Percentiles rank a stretch among this genome's conserved stretches.
These are phyloP conservation scores for Gossypium armourianum DNA, from an alignment of 441 rosid genomes.

Conservation along the genomic window DNA sequence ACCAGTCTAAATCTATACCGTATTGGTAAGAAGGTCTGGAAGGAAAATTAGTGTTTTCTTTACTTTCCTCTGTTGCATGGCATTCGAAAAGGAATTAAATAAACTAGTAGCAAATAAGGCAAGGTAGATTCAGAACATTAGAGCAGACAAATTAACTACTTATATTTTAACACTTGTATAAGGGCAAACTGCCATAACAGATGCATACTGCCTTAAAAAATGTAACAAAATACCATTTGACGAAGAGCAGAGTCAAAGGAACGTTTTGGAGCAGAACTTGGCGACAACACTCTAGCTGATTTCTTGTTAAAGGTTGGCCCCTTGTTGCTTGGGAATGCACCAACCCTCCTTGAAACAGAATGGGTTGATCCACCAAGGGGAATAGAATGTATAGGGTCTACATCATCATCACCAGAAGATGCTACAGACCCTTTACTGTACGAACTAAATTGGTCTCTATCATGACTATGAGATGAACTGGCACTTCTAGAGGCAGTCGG, in stretches of 20 bases:
- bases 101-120: background rate
- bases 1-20: background rate
- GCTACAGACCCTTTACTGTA: conserved; percentile 83
- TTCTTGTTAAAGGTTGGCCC: conserved; percentile 51
- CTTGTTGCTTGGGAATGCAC: conserved; percentile 52
- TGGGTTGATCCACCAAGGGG: conserved; percentile 43
- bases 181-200: conserved; percentile 4
- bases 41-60: background rate
- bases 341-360: conserved; percentile 42
- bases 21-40: background rate
- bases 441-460: conserved; percentile 69
- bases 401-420: conserved; percentile 88
- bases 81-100: conserved; percentile 7
- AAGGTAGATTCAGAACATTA: background rate
- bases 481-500: conserved; percentile 88
- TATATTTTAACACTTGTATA: background rate
- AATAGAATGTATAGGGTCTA: conserved; percentile 56
- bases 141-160: conserved; percentile 11
- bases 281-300: conserved; percentile 40
- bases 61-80: background rate
- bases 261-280: conserved; percentile 79
- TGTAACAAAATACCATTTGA: conserved; percentile 53
- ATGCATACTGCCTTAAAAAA: conserved; percentile 7
- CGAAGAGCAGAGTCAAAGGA: conserved; percentile 67
- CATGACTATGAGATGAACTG: conserved; percentile 77